A percentile compares a stretch with the other conserved stretches of the same genome.
phyloP scores from a whole-genome alignment of 2,329 filamentous ascomycete species.

The Curvularia verruculosa region DNA sequence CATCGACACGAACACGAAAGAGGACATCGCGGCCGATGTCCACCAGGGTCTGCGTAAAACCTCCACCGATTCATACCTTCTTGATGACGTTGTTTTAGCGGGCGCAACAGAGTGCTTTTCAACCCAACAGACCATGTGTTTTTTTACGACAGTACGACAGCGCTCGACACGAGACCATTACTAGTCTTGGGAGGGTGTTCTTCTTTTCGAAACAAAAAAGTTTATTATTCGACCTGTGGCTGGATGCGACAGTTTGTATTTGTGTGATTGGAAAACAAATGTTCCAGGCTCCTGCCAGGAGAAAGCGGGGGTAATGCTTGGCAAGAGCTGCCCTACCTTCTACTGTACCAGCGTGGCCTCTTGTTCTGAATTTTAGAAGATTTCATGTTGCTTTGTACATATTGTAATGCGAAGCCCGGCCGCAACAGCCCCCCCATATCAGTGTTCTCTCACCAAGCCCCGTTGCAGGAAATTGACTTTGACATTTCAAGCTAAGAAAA shows the following conservation, averaged over 20 bases:
- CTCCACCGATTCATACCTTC: constrained; percentile 9
- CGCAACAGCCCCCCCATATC: constrained; percentile 17
- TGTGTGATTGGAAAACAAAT: constrained; percentile 13
- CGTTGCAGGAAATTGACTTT: not conserved
- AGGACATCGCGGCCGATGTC: constrained; percentile 11
- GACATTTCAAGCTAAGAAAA: not conserved
- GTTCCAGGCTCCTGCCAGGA: not conserved
- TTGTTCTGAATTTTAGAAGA: constrained; percentile 14
- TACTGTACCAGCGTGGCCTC: constrained; percentile 18
- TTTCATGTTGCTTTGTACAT: constrained; percentile 30
- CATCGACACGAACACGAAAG: constrained; percentile 15
- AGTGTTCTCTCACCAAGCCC: constrained; percentile 16
- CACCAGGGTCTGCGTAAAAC: constrained; percentile 6
- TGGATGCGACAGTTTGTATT: constrained; percentile 11
- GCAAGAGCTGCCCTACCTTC: constrained; percentile 4
- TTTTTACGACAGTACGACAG: constrained; percentile 33
- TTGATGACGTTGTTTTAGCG: constrained; percentile 42
- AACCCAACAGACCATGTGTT: constrained; percentile 17
- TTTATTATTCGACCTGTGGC: constrained; percentile 21
- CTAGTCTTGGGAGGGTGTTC: constrained; percentile 17
- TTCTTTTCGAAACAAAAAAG: constrained; percentile 43
- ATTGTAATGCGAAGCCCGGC: constrained; percentile 25
- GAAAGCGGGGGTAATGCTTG: not conserved
- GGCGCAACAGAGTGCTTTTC: constrained; percentile 29
- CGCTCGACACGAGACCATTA: constrained; percentile 25